These are phyloP conservation scores for Spergularia azorica DNA, from an alignment of 179 eudicot species.

Conservation along the genomic window DNA sequence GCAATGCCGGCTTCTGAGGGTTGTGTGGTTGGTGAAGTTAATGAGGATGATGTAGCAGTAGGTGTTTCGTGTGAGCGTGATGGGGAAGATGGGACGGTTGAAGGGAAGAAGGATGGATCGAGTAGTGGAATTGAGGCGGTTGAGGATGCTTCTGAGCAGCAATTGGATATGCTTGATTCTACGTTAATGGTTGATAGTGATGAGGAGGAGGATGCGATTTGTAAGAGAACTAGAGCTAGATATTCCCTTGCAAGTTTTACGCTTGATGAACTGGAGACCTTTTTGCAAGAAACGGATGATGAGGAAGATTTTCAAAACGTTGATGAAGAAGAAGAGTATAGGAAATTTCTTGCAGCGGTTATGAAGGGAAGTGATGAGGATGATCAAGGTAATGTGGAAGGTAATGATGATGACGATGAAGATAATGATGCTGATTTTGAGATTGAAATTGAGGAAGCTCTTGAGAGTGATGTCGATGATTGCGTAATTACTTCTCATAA, in stretches of 20 bases:
- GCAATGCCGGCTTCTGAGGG: conserved; percentile 17
- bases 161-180: conserved; percentile 19
- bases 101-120: conserved; percentile 37
- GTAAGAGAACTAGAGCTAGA: conserved; percentile 91
- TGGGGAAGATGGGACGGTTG: conserved; percentile 31
- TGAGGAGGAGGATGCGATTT: conserved; percentile 88
- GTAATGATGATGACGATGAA: conserved; percentile 83
- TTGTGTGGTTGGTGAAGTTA: conserved; percentile 31
- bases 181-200: conserved; percentile 33
- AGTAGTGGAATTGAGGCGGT: conserved; percentile 39
- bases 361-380: conserved; percentile 60
- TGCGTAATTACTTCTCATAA: conserved; percentile 30
- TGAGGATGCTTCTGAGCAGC: conserved; percentile 34
- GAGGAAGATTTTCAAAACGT: conserved; percentile 88
- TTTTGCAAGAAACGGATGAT: conserved; percentile 96
- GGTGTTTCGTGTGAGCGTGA: conserved; percentile 23
- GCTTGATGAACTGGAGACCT: conserved; percentile 94
- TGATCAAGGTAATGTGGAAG: conserved; percentile 45
- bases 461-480: conserved; percentile 83
- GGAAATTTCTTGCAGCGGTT: conserved; percentile 94
- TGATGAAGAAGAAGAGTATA: conserved; percentile 94
- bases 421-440: conserved; percentile 99
- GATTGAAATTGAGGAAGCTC: conserved; percentile 92
- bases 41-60: conserved; percentile 35
- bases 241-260: conserved; percentile 94